Evolutionary conservation across 805 yeast genomes (phyloP).

Genomic region (Pichia californica): DNA sequence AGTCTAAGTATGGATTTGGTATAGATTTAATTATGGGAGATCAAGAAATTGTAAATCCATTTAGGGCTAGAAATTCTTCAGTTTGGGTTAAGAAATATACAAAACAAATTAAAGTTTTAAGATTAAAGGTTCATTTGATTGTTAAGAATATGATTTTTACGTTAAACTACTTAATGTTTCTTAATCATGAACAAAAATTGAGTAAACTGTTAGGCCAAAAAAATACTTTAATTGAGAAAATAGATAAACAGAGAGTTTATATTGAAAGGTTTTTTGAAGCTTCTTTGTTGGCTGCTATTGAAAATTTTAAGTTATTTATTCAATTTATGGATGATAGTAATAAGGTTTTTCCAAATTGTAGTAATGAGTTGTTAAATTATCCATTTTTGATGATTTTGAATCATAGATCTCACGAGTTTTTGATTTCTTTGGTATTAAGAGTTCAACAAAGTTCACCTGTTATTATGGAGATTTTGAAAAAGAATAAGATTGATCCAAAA

Average conservation of each 20-base stretch:
- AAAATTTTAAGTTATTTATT: conserved; percentile 31
- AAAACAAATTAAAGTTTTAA: conserved; percentile 23
- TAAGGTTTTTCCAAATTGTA: conserved; percentile 28
- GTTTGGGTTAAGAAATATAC: conserved; percentile 18
- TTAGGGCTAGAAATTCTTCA: conserved; percentile 12
- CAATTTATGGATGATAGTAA: conserved; percentile 27
- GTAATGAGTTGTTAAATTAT: conserved; percentile 41
- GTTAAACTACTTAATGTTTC: conserved; percentile 40
- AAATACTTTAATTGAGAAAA: conserved; percentile 23
- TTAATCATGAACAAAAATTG: conserved; percentile 34
- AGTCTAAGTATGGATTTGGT: conserved; percentile 24
- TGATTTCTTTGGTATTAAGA: conserved; percentile 49
- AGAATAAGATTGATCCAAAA: conserved; percentile 30
- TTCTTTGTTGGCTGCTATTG: conserved; percentile 31
- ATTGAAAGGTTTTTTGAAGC: conserved; percentile 31
- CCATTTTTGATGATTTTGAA: conserved; percentile 48
- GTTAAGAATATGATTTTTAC: conserved; percentile 44
- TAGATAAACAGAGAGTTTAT: conserved; percentile 27
- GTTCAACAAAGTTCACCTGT: conserved; percentile 33
- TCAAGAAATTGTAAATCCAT: conserved; percentile 13
- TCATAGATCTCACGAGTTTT: conserved; percentile 50
- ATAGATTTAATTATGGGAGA: conserved; percentile 20
- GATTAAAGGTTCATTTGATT: conserved; percentile 27
- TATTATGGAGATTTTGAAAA: conserved; percentile 27
- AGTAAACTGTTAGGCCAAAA: conserved; percentile 27